phyloP scores from a whole-genome alignment of 345 rosid species.

The Carallia brachiata region DNA sequence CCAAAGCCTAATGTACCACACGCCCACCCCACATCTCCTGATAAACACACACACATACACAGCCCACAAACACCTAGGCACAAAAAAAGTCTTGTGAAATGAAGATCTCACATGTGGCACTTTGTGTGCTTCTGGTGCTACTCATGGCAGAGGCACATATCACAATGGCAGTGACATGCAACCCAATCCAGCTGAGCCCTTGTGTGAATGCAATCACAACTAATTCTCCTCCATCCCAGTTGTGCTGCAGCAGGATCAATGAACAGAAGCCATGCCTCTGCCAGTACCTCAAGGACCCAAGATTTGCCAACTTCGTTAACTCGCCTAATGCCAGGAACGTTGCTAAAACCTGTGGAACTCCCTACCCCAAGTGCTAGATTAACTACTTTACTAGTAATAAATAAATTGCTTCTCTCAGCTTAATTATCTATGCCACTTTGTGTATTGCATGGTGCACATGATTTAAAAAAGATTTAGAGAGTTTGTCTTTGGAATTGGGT shows the following conservation, averaged over 20 bases:
- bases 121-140: constrained; percentile 43
- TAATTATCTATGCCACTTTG: background rate
- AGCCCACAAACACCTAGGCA: background rate
- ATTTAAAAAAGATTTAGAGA: background rate
- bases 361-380: constrained; percentile 78
- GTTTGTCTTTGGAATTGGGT: constrained; percentile 6
- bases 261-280: constrained; percentile 93
- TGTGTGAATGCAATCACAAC: constrained; percentile 79
- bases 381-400: no score
- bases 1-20: constrained; percentile 14
- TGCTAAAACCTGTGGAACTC: constrained; percentile 75
- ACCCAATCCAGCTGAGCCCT: constrained; percentile 71
- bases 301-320: constrained; percentile 61
- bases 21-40: constrained; percentile 8
- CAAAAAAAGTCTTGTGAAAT: constrained; percentile 12
- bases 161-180: constrained; percentile 70
- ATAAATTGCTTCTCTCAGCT: background rate
- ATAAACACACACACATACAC: background rate
- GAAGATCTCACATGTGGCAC: constrained; percentile 43
- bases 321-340: constrained; percentile 89
- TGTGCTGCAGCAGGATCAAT: constrained; percentile 75
- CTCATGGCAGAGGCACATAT: constrained; percentile 40
- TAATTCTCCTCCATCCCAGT: constrained; percentile 55
- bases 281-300: constrained; percentile 73
- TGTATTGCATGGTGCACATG: background rate